Base-by-base conservation (phyloP, 257 asterid genomes). In the Nicotiana attenuata region DNA sequence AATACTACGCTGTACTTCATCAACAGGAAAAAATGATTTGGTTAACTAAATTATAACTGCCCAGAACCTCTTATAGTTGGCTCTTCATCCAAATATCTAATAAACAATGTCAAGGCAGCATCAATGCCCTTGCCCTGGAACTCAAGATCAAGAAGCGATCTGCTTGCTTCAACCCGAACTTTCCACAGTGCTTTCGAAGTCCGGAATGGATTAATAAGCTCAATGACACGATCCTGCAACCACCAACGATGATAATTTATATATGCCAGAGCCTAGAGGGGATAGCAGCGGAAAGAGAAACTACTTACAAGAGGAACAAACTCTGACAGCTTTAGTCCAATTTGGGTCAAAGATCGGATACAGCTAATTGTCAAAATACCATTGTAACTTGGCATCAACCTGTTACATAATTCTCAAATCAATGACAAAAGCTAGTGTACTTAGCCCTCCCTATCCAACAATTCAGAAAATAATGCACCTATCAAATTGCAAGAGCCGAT, bases 321-420 rank as follows among this genome's bases (percentile, higher is more conserved):
- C 57, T 91, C 97, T 63, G 98, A 94, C 75, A 96, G 90, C 89
- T 96, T 96, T 82, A 96, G 85, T 24, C 97, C 96, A 90, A 94
- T 92, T 84, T 89, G 97, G 68, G 97, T 89, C 87, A 96, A 85
- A 67, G 99, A 86, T 15, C 90, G 94, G 76, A 94, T 92, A 80
- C 98, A 93, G 88, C 97, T 92, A 83, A 89, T 85, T 19, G 98
- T 94, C 89, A 94, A 87, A 82, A 96, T 89, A 81, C 99, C 99
- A 87, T 94, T 92, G 91, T 94, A 92, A 89, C 98, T 94, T 65
- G 98, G 99, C 98, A 96, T 96, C 89, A 96, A 88, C 92, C 99
- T 94, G 83, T 78, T 31, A 80, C 83, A 77, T 60, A 55, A 85
- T 73, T 82, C 81, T 9, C 69, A 35, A 80, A 77, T 80, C 53